Evolutionary conservation across 148 eudicot genomes (phyloP), one percentile per base, ranked within the genome.

Genomic region (Vaccinium macrocarpon): DNA sequence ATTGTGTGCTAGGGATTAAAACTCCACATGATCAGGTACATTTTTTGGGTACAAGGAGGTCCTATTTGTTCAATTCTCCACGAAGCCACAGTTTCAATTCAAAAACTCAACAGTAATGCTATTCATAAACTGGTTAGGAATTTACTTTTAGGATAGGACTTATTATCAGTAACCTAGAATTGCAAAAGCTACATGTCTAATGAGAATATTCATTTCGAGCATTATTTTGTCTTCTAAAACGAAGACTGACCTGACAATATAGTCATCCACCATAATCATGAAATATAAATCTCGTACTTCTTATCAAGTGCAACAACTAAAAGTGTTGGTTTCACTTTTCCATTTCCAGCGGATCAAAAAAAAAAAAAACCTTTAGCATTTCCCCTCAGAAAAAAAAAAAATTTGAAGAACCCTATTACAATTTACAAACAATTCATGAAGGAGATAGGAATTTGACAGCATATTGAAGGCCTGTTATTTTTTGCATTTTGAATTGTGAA

Each of bases 381-480:
- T 42, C 78, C 51, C 25, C 78, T 3, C 8, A 27, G 78, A 10
- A 0, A 29, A 35, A 2, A 32, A 74, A 74, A 35, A 42, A 46
- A n/a, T n/a, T n/a, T 13, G 75, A 32, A 71, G 46, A 29, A 71
- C 75, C 21, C 46, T 42, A 42, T 5, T 42, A 5, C 46, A 29
- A 71, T 1, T 32, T 16, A 27, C 74, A 71, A 38, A 38, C 56
- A 48, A 84, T 38, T 83, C 64, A 71, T 64, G 71, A 82, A 83
- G 89, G 87, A 68, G 57, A 76, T 76, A 82, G 85, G 88, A 75
- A 83, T 79, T 83, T 85, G 82, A 86, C 81, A 86, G 87, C 88
- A 73, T 66, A 61, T 15, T n/a, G 2, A 83, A 42, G 46, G 46
- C 46, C 46, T 5, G 46, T 42, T 42, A 42, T 42, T 35, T 42